Evolutionary conservation across 805 yeast genomes (phyloP), one percentile per base, ranked within the genome.

Genomic region (Brettanomyces sp.): DNA sequence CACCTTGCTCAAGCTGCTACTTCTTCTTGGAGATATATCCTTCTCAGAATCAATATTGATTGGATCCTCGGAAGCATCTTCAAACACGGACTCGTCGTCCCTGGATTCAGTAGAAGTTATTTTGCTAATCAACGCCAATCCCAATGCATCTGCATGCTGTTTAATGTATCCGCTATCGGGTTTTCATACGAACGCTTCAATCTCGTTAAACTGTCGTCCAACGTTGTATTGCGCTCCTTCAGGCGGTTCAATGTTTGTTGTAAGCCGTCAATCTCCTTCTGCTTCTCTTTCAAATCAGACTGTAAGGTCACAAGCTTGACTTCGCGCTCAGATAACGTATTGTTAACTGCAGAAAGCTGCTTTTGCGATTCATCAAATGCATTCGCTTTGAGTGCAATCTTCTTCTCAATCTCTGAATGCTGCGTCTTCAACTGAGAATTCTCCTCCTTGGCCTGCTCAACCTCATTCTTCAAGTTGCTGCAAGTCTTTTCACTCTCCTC

Each of bases 301-400:
- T 42, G 40, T 37, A 49, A 41, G 4, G 39, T 24, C 12, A 39
- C 39, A 6, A 45, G 43, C 14, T 49, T 44, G 11, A 13, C 35
- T 18, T 35, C 39, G 28, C 45, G 36, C 11, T 52, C 49, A 42
- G 14, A 28, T 11, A 40, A 7, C 36, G 14, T 22, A n/a, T 23
- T 32, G 11, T 24, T 13, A 12, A 41, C 21, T n/a, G 23, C n/a
- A 21, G 44, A 30, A 18, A 33, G 22, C 21, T 33, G 22, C 13
- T 23, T 33, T 37, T 41, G 28, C 3, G n/a, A 25, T 21, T 39
- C 34, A 6, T 39, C 5, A 24, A 25, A 9, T 13, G 23, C 41
- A 9, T 25, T 14, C 5, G 14, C 33, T 14, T 21, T 40, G 11
- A 13, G 18, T 13, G 13, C 35, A 13, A 30, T 12, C 12, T 28